Evolutionary conservation across 1,284 basidiomycete genomes (phyloP).

Genomic region (Tilletia indica): DNA sequence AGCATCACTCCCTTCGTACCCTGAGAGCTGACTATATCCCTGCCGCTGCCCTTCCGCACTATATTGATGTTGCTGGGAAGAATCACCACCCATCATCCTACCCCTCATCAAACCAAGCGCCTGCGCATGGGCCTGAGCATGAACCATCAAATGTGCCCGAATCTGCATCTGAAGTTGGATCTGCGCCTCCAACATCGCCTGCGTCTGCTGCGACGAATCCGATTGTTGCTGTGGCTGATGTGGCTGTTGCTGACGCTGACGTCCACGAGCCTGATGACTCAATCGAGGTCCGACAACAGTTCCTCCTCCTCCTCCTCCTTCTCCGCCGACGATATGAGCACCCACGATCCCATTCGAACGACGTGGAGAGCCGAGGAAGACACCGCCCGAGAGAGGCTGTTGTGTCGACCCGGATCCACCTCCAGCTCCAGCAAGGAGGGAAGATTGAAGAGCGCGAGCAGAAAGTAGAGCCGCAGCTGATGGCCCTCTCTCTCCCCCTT

Average conservation of each 20-base stretch:
- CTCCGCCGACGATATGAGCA: not conserved
- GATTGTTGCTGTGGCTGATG: not conserved
- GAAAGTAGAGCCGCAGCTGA: not conserved
- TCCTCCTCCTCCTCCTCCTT: too few relatives aligned
- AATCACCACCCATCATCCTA: too few relatives aligned
- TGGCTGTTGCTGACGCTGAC: not conserved
- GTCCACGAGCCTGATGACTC: not conserved
- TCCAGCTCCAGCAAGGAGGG: too few relatives aligned
- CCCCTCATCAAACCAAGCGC: not conserved
- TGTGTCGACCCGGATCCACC: too few relatives aligned
- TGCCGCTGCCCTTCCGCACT: too few relatives aligned
- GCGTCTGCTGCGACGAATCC: not conserved
- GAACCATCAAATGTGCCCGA: not conserved
- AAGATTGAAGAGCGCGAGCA: too few relatives aligned
- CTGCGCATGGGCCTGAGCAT: constrained; percentile 12
- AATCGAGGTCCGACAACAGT: not conserved
- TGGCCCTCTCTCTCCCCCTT: not conserved
- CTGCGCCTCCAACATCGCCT: not conserved
- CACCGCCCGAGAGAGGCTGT: constrained; percentile 4
- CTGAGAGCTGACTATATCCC: too few relatives aligned
- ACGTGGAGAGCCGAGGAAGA: constrained; percentile 2
- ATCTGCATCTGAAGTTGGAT: not conserved
- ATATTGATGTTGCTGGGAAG: too few relatives aligned
- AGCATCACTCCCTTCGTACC: too few relatives aligned
- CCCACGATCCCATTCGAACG: not conserved